Evolutionary conservation across 108 stramenopile species (phyloP).

Genomic region (Nitzschia sp.): DNA sequence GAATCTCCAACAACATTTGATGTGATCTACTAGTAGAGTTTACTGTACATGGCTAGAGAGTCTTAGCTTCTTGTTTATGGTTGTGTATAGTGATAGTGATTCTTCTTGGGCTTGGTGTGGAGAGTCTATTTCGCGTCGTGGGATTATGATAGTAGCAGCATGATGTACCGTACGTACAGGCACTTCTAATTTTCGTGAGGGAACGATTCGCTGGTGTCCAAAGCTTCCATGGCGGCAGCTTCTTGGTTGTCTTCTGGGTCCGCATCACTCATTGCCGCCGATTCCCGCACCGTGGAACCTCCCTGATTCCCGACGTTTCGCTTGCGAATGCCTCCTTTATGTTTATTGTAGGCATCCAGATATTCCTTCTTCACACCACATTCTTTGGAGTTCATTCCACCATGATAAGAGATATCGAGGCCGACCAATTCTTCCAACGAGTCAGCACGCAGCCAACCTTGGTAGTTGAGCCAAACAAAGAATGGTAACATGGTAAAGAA

Average conservation of each 20-base stretch:
- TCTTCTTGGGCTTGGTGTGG: no score
- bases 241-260: slow-evolving; percentile 13
- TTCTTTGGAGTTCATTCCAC: slow-evolving; percentile 28
- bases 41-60: no score
- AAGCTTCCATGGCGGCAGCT: slow-evolving; percentile 7
- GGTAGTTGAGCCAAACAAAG: slow-evolving; percentile 52
- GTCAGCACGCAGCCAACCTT: slow-evolving; percentile 72
- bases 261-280: background rate
- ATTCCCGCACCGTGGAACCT: background rate
- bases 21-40: no score
- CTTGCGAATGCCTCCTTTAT: slow-evolving; percentile 10
- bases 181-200: no score
- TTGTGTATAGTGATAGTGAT: no score
- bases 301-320: background rate
- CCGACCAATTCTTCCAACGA: slow-evolving; percentile 79
- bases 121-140: no score
- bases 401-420: slow-evolving; percentile 73
- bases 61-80: no score
- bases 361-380: slow-evolving; percentile 42
- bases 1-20: no score
- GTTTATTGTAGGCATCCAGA: slow-evolving; percentile 34
- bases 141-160: no score
- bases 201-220: background rate
- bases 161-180: no score
- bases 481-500: slow-evolving; percentile 62